Conservation (phyloP, 2,329 filamentous ascomycete genomes). For the Claviceps sp. region DNA sequence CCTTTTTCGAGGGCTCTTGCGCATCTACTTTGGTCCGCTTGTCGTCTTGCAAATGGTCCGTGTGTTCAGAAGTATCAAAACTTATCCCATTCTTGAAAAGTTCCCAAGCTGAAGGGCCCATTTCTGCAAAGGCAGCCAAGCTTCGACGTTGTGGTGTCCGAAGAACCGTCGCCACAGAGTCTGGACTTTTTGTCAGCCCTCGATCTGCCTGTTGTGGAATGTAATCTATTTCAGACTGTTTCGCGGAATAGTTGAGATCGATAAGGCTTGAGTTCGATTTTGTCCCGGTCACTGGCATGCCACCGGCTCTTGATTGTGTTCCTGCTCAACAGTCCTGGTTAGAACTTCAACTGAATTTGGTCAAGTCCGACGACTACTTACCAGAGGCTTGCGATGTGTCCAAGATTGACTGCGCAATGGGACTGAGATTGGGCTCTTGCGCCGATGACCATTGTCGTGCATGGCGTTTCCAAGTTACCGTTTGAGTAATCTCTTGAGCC, state of each 20-base stretch:
- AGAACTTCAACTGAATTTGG: neutral
- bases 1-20: neutral
- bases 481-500: constrained; percentile 17
- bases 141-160: constrained; percentile 18
- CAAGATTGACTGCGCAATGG: constrained; percentile 30
- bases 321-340: neutral
- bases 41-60: neutral
- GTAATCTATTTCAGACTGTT: neutral
- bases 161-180: constrained; percentile 26
- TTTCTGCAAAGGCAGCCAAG: constrained; percentile 9
- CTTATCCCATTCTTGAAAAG: constrained; percentile 19
- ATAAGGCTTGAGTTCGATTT: neutral
- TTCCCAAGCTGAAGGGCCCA: constrained; percentile 14
- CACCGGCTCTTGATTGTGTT: neutral
- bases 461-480: constrained; percentile 30
- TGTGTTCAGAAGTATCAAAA: constrained; percentile 11
- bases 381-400: constrained; percentile 13
- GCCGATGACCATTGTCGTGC: constrained; percentile 38
- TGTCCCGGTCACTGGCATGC: neutral
- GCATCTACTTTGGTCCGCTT: neutral
- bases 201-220: neutral
- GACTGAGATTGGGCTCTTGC: constrained; percentile 34
- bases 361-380: constrained; percentile 6
- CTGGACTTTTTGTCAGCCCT: constrained; percentile 3
- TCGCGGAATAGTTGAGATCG: neutral